Conservation (phyloP, 352 stramenopile species). For the Pythium biforme region DNA sequence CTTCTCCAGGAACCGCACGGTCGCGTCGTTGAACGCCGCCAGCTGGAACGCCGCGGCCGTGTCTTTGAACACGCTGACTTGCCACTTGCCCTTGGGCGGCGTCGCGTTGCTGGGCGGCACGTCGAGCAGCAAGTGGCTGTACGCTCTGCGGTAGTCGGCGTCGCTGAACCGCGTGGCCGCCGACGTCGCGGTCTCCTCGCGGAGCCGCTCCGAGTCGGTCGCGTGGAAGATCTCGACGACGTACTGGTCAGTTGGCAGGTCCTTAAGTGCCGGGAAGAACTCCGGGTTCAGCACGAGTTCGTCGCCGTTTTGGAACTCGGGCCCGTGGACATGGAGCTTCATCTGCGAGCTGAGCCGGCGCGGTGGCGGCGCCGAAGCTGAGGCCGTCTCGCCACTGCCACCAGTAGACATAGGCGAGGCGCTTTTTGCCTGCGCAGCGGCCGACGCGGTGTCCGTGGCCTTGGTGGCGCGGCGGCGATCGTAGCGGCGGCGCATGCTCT, state of each 20-base stretch:
- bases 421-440: neutral
- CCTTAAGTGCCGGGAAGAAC: slow-evolving; percentile 70
- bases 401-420: neutral
- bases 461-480: slow-evolving; percentile 23
- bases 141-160: slow-evolving; percentile 25
- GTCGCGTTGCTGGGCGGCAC: slow-evolving; percentile 62
- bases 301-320: slow-evolving; percentile 80
- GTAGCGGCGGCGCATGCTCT: slow-evolving; percentile 26
- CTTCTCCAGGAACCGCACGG: slow-evolving; percentile 80
- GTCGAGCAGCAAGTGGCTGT: slow-evolving; percentile 76
- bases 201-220: slow-evolving; percentile 28
- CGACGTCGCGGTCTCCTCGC: slow-evolving; percentile 28
- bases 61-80: slow-evolving; percentile 83
- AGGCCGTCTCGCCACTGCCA: neutral
- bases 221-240: slow-evolving; percentile 83
- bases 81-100: slow-evolving; percentile 73
- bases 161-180: slow-evolving; percentile 24
- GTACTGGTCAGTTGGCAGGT: slow-evolving; percentile 68
- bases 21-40: slow-evolving; percentile 76
- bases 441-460: neutral
- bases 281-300: slow-evolving; percentile 83
- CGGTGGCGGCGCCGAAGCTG: slow-evolving; percentile 1
- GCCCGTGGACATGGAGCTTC: slow-evolving; percentile 80
- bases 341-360: slow-evolving; percentile 30
- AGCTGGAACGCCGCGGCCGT: slow-evolving; percentile 72